Evolutionary conservation across 352 stramenopile species (phyloP), one percentile per base, ranked within the genome.

Genomic region (Elongisporangium anandrum): DNA sequence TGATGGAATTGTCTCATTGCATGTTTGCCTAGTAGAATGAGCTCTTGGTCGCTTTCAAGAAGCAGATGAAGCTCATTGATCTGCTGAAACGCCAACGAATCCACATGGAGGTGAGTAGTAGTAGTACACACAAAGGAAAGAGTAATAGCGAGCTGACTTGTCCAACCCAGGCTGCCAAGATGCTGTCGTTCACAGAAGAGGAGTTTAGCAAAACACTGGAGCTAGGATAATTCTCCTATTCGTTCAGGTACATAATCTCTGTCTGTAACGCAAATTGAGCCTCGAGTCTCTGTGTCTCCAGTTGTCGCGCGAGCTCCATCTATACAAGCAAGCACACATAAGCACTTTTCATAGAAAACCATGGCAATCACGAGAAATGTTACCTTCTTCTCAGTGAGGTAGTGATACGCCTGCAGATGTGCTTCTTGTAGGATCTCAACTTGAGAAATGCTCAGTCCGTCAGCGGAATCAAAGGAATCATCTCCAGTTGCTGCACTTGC

Each of bases 51-150:
- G 82, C 83, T 4, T 94, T 94, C 66, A 92, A 92, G 59, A 91
- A 92, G 63, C 85, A 94, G 56, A 90, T 92, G 74, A 92, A 92
- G 58, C 77, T 94, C 34, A 92, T 94, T 50, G 85, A 94, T 26
- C n/a, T 94, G 50, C 74, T 94, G 41, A 94, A 90, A 52, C 78
- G 85, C 12, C 85, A 94, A 63, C 82, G 84, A 41, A 88, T 94
- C 58, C 85, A 94, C 68, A 88, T 94, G 76, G 85, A 94, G 70
- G 79, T 90, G 60, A 7, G 50, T 49, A 8, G 7, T 48, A 6
- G 10, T 50, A 17, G 7, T 47, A 34, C 20, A 41, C 9, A 15
- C 20, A 22, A 12, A 50, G 6, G 45, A 48, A 26, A 5, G 52
- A 4, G 24, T 55, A 48, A 20, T 12, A 13, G 13, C 48, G 7